Base-by-base conservation (phyloP, 305 asterid genomes). In the Solanum hybrid region DNA sequence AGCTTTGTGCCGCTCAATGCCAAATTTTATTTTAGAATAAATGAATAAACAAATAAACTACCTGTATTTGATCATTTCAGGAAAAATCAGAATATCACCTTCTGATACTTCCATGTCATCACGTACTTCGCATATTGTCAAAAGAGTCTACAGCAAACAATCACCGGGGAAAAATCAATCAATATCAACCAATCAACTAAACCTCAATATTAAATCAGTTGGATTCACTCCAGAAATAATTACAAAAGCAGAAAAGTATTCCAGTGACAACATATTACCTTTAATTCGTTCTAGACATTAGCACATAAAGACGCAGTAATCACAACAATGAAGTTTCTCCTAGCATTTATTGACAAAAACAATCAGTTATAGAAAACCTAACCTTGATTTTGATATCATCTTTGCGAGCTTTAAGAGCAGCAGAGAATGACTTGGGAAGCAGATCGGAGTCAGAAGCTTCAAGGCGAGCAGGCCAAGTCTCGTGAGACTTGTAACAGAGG, bases 1-100 rank as follows among this genome's bases (percentile, higher is more conserved):
- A 85, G 77, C 77, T 56, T 31, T 85, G n/a, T 32, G 34, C 77
- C 31, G 76, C 88, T 32, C 46, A 10, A 56, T 32, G 88, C 46
- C 32, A 60, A 85, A 56, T 11, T 85, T 51, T 34, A 56, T 11
- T 85, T 51, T 34, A 31, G 16, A 56, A 20, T 1, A 22, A 85
- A 85, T 32, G 51, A 85, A 85, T 34, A 60, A 85, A 20, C n/a
- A 85, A 56, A 56, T 85, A 85, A 31, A 71, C 37, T 95, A 96
- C 99, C 98, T 96, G 95, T 92, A 96, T 87, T 94, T 89, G 87
- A 89, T 90, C 99, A 95, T 96, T 38, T 97, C 98, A 22, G 99
- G 99, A 90, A 96, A 97, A 90, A 96, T 40, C 88, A 97, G 87
- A 90, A 95, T 95, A 93, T 96, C 99, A 87, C 98, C 99, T 92